phyloP scores from a whole-genome alignment of 345 rosid species.

The Jatropha curcas region DNA sequence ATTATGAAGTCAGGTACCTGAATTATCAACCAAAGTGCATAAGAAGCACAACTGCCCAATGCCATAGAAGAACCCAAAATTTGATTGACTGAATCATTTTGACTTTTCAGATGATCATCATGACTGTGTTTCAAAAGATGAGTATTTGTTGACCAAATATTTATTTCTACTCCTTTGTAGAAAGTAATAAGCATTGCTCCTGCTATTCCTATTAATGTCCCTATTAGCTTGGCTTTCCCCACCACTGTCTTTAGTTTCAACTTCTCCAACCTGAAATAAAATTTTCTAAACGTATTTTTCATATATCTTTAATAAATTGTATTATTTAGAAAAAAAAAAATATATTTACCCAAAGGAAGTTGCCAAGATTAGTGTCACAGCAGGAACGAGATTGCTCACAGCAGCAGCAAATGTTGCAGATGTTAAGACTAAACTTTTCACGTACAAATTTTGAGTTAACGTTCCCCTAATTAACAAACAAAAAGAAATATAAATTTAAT shows the following conservation, averaged over 20 bases:
- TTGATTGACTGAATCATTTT: background rate
- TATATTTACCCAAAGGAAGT: constrained; percentile 3
- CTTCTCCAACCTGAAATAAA: constrained; percentile 18
- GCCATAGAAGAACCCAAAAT: constrained; percentile 4
- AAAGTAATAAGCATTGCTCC: constrained; percentile 27
- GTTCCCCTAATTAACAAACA: constrained; percentile 1
- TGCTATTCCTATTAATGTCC: constrained; percentile 19
- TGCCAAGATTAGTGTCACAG: constrained; percentile 8
- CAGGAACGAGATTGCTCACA: constrained; percentile 10
- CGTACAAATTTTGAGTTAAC: constrained; percentile 9
- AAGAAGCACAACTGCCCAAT: constrained; percentile 8
- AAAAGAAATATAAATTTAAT: background rate
- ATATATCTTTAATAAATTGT: too few relatives aligned
- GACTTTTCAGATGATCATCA: background rate
- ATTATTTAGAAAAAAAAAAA: background rate
- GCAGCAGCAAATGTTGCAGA: constrained; percentile 22
- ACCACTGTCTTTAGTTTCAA: background rate
- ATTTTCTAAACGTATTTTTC: too few relatives aligned
- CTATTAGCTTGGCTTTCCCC: constrained; percentile 23
- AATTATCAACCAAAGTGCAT: constrained; percentile 23
- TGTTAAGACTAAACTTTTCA: constrained; percentile 10
- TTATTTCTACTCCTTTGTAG: constrained; percentile 18
- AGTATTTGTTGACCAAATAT: constrained; percentile 18
- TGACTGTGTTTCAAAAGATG: constrained; percentile 7
- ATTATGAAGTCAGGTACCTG: constrained; percentile 9